Evolutionary conservation across 2,329 filamentous ascomycete species (phyloP).

Genomic region (Ascochyta koolunga): DNA sequence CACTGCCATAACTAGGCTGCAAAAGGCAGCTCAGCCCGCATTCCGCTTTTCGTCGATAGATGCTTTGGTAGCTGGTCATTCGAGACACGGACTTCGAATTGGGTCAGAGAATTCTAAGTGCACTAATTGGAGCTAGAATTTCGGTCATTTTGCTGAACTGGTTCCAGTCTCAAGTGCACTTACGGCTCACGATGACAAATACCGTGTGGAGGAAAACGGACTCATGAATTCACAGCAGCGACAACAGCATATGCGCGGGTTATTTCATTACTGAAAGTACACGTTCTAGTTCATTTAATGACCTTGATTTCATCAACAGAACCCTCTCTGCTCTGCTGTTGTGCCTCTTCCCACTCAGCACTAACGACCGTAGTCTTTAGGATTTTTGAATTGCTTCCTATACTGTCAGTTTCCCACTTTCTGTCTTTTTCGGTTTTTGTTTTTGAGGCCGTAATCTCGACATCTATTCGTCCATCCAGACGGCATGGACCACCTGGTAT

Average conservation of each 20-base stretch:
- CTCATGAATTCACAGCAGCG: not conserved
- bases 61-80: not conserved
- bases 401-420: slow-evolving; percentile 44
- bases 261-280: not conserved
- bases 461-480: slow-evolving; percentile 38
- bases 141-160: not conserved
- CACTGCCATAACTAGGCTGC: not conserved
- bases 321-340: slow-evolving; percentile 23
- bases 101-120: no score
- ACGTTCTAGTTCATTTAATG: slow-evolving; percentile 8
- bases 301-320: slow-evolving; percentile 33
- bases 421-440: slow-evolving; percentile 23
- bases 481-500: slow-evolving; percentile 40
- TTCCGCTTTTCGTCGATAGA: not conserved
- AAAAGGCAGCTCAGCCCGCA: not conserved
- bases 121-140: not conserved
- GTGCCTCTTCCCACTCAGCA: slow-evolving; percentile 43
- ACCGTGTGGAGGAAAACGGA: not conserved
- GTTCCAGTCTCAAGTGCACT: not conserved
- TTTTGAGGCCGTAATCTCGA: slow-evolving; percentile 37
- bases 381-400: slow-evolving; percentile 42
- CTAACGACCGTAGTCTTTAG: slow-evolving; percentile 46
- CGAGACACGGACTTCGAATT: not conserved
- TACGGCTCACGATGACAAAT: not conserved
- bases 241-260: not conserved